Conservation (phyloP, 2,329 filamentous ascomycete genomes). For the Phyllosticta citribraziliensis region DNA sequence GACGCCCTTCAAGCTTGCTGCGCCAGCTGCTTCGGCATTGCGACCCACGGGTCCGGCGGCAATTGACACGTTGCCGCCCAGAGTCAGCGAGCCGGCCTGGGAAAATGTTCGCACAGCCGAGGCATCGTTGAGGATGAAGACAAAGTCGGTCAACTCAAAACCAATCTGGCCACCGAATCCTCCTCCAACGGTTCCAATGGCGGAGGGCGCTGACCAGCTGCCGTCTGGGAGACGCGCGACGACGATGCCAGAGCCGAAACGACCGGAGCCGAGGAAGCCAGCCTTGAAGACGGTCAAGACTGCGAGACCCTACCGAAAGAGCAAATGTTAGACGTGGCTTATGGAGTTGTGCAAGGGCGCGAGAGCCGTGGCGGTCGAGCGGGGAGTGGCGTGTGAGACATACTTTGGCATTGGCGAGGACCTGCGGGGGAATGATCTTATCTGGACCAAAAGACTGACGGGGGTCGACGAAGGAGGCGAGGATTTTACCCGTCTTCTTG, state of each 20-base stretch:
- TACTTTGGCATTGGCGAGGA: slow-evolving; percentile 88
- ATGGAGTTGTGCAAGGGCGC: neutral
- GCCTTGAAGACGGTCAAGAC: slow-evolving; percentile 82
- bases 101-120: slow-evolving; percentile 88
- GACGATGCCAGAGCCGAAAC: slow-evolving; percentile 74
- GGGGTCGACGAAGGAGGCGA: slow-evolving; percentile 89
- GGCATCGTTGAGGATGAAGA: slow-evolving; percentile 94
- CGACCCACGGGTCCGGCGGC: slow-evolving; percentile 88
- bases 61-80: slow-evolving; percentile 93
- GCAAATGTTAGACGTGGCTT: slow-evolving; percentile 7
- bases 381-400: slow-evolving; percentile 4
- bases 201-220: slow-evolving; percentile 70
- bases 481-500: slow-evolving; percentile 92
- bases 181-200: slow-evolving; percentile 70
- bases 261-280: slow-evolving; percentile 72
- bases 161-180: slow-evolving; percentile 81
- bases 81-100: slow-evolving; percentile 79
- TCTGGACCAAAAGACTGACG: slow-evolving; percentile 89
- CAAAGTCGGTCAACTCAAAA: slow-evolving; percentile 85
- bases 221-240: slow-evolving; percentile 70
- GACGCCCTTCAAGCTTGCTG: slow-evolving; percentile 79
- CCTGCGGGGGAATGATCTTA: slow-evolving; percentile 86
- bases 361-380: neutral
- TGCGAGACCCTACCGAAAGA: slow-evolving; percentile 55
- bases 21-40: slow-evolving; percentile 92